Base-by-base conservation (phyloP, 2,329 filamentous ascomycete genomes). In the Aspergillus tanneri region DNA sequence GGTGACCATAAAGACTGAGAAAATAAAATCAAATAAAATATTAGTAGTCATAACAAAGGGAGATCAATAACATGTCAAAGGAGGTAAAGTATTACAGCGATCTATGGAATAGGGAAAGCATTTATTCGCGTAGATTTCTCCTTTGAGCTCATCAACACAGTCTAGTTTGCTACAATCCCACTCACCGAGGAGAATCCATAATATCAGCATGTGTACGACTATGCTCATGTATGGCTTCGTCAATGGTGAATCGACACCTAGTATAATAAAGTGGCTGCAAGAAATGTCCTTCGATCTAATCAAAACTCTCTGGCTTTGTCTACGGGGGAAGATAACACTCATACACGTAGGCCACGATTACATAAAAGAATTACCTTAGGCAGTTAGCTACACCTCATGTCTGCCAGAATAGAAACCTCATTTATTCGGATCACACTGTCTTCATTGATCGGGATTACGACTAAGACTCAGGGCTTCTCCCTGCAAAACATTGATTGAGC, bases 21-120 rank as follows among this genome's bases (percentile, higher is more conserved):
- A 32, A 12, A 8, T 34, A 16, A 14, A 12, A 10, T 19, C 7
- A 7, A 9, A 34, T 14, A 34, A 19, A 34, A 10, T 34, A 34
- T 34, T 18, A 34, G 11, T 12, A 34, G 30, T 8, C 7, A 18
- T 9, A 14, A 16, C 28, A 32, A 14, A 39, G 24, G n/a, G n/a
- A n/a, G n/a, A n/a, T 39, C 21, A 39, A 39, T 39, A n/a, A 18
- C 25, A 5, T 40, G 22, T 25, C 37, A 40, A n/a, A 27, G 24
- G 7, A 18, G 24, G 25, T 27, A 40, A 40, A 24, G n/a, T 21
- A 23, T 21, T 14, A 21, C 37, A 34, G 19, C 22, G 16, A 40
- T 40, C 37, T 22, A 40, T 40, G 37, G 37, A 24, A 24, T 22
- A 14, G 6, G 16, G 21, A 10, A 24, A 2, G 9, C 22, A 22